These are phyloP conservation scores for Cadophora malorum DNA, from an alignment of 2,329 filamentous ascomycete genomes.

Conservation along the genomic window DNA sequence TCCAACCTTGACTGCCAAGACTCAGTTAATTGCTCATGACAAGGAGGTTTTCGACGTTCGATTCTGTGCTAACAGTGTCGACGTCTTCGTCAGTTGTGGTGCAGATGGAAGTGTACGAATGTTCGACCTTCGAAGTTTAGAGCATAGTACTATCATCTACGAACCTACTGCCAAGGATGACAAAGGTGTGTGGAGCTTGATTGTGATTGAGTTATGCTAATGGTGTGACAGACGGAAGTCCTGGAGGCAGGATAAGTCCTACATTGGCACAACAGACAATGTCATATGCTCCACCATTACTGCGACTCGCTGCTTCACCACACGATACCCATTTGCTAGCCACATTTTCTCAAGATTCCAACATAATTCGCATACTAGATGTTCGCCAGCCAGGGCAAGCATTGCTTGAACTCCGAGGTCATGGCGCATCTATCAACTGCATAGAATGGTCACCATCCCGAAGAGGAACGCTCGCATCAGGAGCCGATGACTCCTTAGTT, in stretches of 20 bases:
- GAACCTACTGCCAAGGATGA: constrained; percentile 90
- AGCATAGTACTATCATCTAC: constrained; percentile 99
- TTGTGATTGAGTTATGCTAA: constrained; percentile 27
- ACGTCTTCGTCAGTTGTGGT: constrained; percentile 97
- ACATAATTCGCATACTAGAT: constrained; percentile 91
- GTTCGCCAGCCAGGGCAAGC: constrained; percentile 96
- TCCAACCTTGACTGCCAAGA: constrained; percentile 95
- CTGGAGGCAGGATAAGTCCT: constrained; percentile 69
- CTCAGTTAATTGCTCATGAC: constrained; percentile 96
- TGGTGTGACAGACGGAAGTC: constrained; percentile 53
- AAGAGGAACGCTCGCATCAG: constrained; percentile 87
- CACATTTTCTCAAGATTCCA: constrained; percentile 95
- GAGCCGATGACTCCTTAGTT: constrained; percentile 89
- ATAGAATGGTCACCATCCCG: constrained; percentile 94
- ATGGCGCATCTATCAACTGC: constrained; percentile 84
- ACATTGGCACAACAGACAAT: constrained; percentile 80
- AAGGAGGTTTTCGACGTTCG: constrained; percentile 99
- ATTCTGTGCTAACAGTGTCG: constrained; percentile 97
- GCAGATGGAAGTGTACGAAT: constrained; percentile 97
- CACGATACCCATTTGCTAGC: constrained; percentile 95
- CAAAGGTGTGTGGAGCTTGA: constrained; percentile 59
- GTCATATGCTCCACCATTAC: constrained; percentile 75
- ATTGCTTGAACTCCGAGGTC: constrained; percentile 88
- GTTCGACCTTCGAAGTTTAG: constrained; percentile 95
- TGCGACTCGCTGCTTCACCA: constrained; percentile 86